Conservation (phyloP, 352 stramenopile genomes). For the Phytophthora citricola region DNA sequence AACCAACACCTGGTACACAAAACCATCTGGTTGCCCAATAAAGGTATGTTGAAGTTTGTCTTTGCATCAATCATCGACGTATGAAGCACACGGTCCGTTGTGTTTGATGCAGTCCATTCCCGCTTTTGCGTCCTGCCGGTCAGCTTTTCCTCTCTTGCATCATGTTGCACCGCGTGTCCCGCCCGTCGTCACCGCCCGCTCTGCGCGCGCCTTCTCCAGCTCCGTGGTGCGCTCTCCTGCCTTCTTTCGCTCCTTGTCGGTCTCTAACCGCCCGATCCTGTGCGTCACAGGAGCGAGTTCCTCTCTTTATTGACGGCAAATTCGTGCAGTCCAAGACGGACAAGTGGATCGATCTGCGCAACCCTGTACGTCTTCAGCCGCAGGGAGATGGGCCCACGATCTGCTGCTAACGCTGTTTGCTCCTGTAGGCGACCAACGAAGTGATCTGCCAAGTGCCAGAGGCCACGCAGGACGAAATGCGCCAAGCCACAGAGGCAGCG, state of each 20-base stretch:
- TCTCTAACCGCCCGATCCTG: background rate
- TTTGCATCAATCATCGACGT: slow-evolving; percentile 19
- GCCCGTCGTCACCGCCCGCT: slow-evolving; percentile 23
- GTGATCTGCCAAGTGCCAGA: slow-evolving; percentile 89
- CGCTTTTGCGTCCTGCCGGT: slow-evolving; percentile 18
- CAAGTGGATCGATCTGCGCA: slow-evolving; percentile 93
- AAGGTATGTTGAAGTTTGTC: slow-evolving; percentile 26
- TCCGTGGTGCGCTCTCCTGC: slow-evolving; percentile 35
- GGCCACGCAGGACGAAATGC: slow-evolving; percentile 90
- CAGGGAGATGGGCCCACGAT: slow-evolving; percentile 8
- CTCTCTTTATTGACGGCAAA: slow-evolving; percentile 93
- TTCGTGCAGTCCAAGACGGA: slow-evolving; percentile 92
- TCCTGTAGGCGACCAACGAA: slow-evolving; percentile 82
- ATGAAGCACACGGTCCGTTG: slow-evolving; percentile 13
- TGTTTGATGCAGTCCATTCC: slow-evolving; percentile 16
- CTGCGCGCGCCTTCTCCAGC: slow-evolving; percentile 53
- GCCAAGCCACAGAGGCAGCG: slow-evolving; percentile 78
- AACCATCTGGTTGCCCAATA: background rate
- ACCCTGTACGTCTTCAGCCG: slow-evolving; percentile 60
- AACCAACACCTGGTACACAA: background rate
- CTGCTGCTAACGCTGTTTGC: slow-evolving; percentile 11
- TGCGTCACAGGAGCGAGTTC: slow-evolving; percentile 61
- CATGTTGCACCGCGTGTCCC: slow-evolving; percentile 41
- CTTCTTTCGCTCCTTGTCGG: background rate
- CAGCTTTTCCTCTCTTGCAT: background rate